Evolutionary conservation across 1,284 basidiomycete species (phyloP), one percentile per base, ranked within the genome.

Genomic region (Austroboletus niveus): DNA sequence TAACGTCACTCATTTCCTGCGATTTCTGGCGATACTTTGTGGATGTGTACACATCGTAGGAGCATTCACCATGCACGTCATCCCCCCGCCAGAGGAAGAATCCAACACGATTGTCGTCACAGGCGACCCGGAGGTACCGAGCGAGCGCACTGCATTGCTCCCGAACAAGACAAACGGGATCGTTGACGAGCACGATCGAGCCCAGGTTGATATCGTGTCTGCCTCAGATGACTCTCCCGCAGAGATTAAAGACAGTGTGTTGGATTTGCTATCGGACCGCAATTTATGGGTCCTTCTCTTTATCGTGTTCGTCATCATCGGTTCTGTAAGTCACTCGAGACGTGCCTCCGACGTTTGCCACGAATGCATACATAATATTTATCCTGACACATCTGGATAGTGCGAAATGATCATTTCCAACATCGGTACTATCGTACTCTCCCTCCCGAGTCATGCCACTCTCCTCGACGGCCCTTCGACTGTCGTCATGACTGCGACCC

Each of bases 341-440:
- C 24, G 2, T 15, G 17, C 2, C 5, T 11, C 40, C 5, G 5
- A 31, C 8, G 2, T 15, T 8, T 38, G 34, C 1, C 27, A 29
- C 27, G 27, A 29, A 29, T 35, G 7, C 34, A 6, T 14, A n/a
- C 34, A 7, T 9, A 39, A 8, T 17, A 2, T 9, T 17, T 17
- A n/a, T n/a, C 17, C 36, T 9, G 36, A 39, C 30, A 9, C 8
- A 8, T 42, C 47, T 45, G 36, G 8, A 11, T 51, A 90, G 89
- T 81, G 82, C 45, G 88, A 91, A 68, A 91, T 89, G 88, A 76
- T 91, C 22, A 83, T 90, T 31, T 82, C 86, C 10, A 91, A 89
- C 60, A 82, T 91, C 44, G 88, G 87, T 29, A 81, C 85, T 4
- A 85, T 90, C 47, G 77, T 85, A n/a, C 68, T 85, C 7, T 82